Conservation (phyloP, 2,329 filamentous ascomycete species). For the Trichoderma sp. region DNA sequence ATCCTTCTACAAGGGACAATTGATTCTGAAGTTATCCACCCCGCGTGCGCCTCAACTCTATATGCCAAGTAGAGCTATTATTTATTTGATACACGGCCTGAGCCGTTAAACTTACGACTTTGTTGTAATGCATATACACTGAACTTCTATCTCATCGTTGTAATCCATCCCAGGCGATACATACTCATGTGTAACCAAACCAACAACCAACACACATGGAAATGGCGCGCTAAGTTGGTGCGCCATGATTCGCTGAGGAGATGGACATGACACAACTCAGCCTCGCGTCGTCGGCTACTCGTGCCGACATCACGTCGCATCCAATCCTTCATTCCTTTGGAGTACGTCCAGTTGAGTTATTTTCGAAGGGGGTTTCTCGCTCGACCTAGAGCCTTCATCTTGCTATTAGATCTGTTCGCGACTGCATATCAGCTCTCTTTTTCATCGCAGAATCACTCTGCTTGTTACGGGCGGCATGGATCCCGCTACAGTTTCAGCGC, state of each 20-base stretch:
- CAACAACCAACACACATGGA: not conserved
- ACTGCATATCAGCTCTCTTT: not conserved
- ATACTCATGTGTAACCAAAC: not conserved
- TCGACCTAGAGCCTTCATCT: not conserved
- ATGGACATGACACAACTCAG: not conserved
- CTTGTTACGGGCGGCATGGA: not conserved
- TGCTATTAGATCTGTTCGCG: not conserved
- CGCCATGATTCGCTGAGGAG: not conserved
- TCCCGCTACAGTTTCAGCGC: not conserved
- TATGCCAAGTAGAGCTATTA: not conserved
- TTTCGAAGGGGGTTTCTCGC: not conserved
- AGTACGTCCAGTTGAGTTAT: not conserved
- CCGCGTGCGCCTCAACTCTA: not conserved
- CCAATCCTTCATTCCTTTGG: not conserved
- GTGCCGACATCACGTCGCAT: not conserved
- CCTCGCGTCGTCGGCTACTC: not conserved
- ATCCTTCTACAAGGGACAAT: not conserved
- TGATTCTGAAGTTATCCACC: not conserved
- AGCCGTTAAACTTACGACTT: not conserved
- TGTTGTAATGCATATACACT: not conserved
- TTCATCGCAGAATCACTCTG: not conserved
- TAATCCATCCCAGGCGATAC: not conserved
- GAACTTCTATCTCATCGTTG: not conserved
- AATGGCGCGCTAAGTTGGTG: not conserved
- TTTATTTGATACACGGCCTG: not conserved